Conservation (phyloP, 352 stramenopile species). For the Globisporangium mamillatum region DNA sequence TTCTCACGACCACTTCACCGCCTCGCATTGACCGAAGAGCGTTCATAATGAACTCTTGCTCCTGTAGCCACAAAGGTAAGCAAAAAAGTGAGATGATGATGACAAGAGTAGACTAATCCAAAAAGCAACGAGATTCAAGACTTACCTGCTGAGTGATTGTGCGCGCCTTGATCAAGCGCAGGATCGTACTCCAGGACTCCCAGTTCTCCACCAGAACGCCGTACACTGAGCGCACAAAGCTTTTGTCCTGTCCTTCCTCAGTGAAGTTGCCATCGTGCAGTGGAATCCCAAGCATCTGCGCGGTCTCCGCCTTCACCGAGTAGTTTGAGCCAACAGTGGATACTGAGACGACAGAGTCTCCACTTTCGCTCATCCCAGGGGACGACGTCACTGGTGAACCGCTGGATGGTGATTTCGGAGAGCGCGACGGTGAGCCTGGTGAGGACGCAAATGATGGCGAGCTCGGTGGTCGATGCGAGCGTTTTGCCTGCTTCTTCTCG, state of each 20-base stretch:
- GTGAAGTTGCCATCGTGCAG: conserved; percentile 62
- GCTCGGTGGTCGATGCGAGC: conserved; percentile 53
- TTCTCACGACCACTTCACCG: conserved; percentile 49
- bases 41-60: conserved; percentile 78
- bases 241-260: conserved; percentile 43
- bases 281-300: conserved; percentile 76
- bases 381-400: conserved; percentile 52
- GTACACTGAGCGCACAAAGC: conserved; percentile 70
- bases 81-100: conserved; percentile 3
- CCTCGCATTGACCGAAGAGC: conserved; percentile 73
- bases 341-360: conserved; percentile 56
- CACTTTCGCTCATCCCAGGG: conserved; percentile 57
- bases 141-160: conserved; percentile 66
- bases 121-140: not conserved
- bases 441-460: conserved; percentile 65
- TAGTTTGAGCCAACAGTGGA: conserved; percentile 70
- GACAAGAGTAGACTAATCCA: not conserved
- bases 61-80: conserved; percentile 27
- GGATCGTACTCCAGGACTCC: conserved; percentile 81
- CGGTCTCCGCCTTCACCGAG: conserved; percentile 73
- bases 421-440: conserved; percentile 65
- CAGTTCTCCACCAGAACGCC: conserved; percentile 81
- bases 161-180: conserved; percentile 72
- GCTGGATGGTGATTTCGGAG: conserved; percentile 51
- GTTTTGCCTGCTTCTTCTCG: conserved; percentile 74